These are phyloP conservation scores for Colletotrichum siamense DNA, from an alignment of 2,329 filamentous ascomycete species.

Conservation along the genomic window DNA sequence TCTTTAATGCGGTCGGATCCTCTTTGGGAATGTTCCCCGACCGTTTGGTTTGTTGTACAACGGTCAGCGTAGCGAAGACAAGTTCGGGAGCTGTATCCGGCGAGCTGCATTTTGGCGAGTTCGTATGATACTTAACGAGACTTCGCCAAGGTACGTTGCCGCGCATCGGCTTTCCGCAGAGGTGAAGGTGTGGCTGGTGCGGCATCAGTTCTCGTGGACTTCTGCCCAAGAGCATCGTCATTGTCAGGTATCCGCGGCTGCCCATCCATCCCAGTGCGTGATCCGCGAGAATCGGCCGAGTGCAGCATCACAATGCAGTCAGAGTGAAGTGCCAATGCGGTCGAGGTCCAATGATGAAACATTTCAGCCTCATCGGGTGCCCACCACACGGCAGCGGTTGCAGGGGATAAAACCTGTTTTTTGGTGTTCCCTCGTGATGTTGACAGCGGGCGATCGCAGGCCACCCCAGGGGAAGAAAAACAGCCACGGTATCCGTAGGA, in stretches of 20 bases:
- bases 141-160: not conserved
- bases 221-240: not conserved
- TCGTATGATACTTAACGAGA: not conserved
- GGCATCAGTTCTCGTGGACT: not conserved
- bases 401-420: constrained; percentile 21
- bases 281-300: constrained; percentile 9
- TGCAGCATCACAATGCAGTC: constrained; percentile 16
- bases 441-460: constrained; percentile 18
- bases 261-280: not conserved
- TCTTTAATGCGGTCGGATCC: not conserved
- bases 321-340: constrained; percentile 6
- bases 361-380: constrained; percentile 20
- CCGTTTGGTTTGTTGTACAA: not conserved
- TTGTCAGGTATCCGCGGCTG: not conserved
- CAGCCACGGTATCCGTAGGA: not conserved
- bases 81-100: not conserved
- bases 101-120: not conserved
- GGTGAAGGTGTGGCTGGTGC: not conserved
- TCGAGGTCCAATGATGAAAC: constrained; percentile 20
- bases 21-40: not conserved
- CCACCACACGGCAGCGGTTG: not conserved
- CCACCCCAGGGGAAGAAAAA: not conserved
- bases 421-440: not conserved
- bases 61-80: too few relatives aligned
- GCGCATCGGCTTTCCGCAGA: not conserved